A percentile compares a stretch with the other conserved stretches of the same genome.
Conservation (phyloP, 805 yeast genomes). For the Kazachstania psychrophila region DNA sequence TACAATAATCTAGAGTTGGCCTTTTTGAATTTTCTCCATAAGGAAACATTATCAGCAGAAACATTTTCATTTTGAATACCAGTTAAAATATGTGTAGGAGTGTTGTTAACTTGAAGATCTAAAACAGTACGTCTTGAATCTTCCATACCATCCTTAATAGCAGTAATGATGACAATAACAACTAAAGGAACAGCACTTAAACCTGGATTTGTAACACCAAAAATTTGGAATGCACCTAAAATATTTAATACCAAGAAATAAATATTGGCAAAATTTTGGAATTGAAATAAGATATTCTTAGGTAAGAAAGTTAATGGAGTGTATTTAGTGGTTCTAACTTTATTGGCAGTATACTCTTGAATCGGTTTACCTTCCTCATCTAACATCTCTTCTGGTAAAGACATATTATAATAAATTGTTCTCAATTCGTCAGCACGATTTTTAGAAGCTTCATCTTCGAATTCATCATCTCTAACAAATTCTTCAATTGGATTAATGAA, state of each 20-base stretch:
- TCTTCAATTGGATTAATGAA: conserved; percentile 30
- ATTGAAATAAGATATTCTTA: conserved; percentile 70
- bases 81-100: conserved; percentile 53
- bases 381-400: conserved; percentile 47
- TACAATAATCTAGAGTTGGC: conserved; percentile 30
- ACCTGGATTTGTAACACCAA: conserved; percentile 75
- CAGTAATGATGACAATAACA: conserved; percentile 67
- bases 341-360: conserved; percentile 69
- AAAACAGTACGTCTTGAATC: conserved; percentile 66
- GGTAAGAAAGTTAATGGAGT: conserved; percentile 87
- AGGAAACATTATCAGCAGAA: conserved; percentile 50
- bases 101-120: conserved; percentile 71
- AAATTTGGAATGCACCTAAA: conserved; percentile 65
- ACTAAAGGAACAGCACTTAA: conserved; percentile 69
- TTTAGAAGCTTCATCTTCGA: conserved; percentile 30
- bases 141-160: conserved; percentile 71
- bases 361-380: conserved; percentile 55
- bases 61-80: conserved; percentile 53
- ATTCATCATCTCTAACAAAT: conserved; percentile 15
- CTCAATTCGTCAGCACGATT: conserved; percentile 38
- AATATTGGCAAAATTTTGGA: conserved; percentile 80
- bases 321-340: conserved; percentile 90
- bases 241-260: conserved; percentile 75
- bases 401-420: conserved; percentile 48
- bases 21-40: conserved; percentile 67